phyloP scores from a whole-genome alignment of 108 stramenopile genomes.

The Pseudonitzschia pungens region DNA sequence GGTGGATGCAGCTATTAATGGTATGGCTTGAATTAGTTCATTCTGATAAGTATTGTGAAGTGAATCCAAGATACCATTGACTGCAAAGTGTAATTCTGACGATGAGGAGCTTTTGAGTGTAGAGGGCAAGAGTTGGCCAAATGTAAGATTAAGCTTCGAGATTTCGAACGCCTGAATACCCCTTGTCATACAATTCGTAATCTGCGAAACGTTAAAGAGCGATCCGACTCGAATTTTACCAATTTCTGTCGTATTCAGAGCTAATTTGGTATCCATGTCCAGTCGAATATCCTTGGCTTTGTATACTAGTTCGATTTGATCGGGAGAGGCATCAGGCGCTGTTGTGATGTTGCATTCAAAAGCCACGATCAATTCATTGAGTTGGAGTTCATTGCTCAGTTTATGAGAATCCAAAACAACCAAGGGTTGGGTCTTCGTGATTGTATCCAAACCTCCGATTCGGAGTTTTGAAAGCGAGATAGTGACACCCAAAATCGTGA shows the following conservation, averaged over 20 bases:
- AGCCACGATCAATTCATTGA: slow-evolving; percentile 36
- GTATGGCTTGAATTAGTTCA: slow-evolving; percentile 26
- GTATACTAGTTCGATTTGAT: slow-evolving; percentile 11
- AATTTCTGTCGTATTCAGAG: slow-evolving; percentile 37
- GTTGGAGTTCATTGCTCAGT: slow-evolving; percentile 31
- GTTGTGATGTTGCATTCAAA: slow-evolving; percentile 31
- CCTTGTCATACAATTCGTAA: slow-evolving; percentile 15
- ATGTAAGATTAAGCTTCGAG: slow-evolving; percentile 6
- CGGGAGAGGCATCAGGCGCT: slow-evolving; percentile 10
- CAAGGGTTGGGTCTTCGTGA: slow-evolving; percentile 31
- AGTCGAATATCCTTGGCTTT: slow-evolving; percentile 34
- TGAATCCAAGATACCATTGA: slow-evolving; percentile 5
- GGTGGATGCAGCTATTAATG: slow-evolving; percentile 21
- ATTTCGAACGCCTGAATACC: slow-evolving; percentile 27
- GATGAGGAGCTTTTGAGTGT: slow-evolving; percentile 4
- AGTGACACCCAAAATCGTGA: slow-evolving; percentile 20
- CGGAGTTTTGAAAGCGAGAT: slow-evolving; percentile 28
- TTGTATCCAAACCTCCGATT: slow-evolving; percentile 47
- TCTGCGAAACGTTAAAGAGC: slow-evolving; percentile 22
- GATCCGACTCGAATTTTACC: slow-evolving; percentile 39
- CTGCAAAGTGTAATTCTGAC: neutral
- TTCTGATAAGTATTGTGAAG: slow-evolving; percentile 6
- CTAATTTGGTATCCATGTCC: slow-evolving; percentile 40
- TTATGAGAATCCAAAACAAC: slow-evolving; percentile 44
- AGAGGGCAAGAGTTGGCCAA: neutral